Percentiles rank a stretch among this genome's conserved stretches.
Evolutionary conservation across 140 eudicot genomes (phyloP).

Genomic region (Anethum foeniculum): DNA sequence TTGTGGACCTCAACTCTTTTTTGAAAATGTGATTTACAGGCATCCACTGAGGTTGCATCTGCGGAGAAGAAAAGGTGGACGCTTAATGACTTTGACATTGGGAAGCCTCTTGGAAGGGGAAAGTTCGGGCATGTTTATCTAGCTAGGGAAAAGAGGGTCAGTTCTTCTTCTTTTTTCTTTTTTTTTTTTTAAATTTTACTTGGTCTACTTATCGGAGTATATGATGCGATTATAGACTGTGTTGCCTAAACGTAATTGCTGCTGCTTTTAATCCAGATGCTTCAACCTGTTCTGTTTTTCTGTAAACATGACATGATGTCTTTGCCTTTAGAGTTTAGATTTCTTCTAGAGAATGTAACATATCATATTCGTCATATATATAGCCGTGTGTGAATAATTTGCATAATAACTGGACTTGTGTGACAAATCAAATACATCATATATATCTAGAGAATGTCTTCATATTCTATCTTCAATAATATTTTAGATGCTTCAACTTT

Average conservation of each 20-base stretch:
- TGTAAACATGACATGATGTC: not conserved
- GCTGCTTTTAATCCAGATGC: not conserved
- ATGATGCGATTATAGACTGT: not conserved
- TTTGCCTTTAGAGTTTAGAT: not conserved
- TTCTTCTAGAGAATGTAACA: not conserved
- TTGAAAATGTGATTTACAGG: constrained; percentile 30
- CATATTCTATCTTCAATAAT: not conserved
- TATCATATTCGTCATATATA: too few species aligned
- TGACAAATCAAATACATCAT: too few species aligned
- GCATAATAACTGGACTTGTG: not conserved
- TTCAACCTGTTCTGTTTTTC: not conserved
- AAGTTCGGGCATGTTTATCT: constrained; percentile 94
- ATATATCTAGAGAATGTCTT: too few species aligned
- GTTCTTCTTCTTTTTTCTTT: constrained; percentile 16
- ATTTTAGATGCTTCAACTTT: not conserved
- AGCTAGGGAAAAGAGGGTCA: constrained; percentile 90
- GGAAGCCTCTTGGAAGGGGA: constrained; percentile 96
- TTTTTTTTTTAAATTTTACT: not conserved
- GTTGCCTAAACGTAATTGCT: not conserved
- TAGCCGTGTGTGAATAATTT: not conserved
- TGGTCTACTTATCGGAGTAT: not conserved
- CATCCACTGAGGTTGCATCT: constrained; percentile 46
- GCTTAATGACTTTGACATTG: constrained; percentile 77
- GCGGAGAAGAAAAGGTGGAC: constrained; percentile 81
- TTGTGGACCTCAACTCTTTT: not conserved